Percentiles rank a stretch among this genome's conserved stretches.
phyloP scores from a whole-genome alignment of 2,329 filamentous ascomycete genomes.

The Ceratocystis cacaofunesta region DNA sequence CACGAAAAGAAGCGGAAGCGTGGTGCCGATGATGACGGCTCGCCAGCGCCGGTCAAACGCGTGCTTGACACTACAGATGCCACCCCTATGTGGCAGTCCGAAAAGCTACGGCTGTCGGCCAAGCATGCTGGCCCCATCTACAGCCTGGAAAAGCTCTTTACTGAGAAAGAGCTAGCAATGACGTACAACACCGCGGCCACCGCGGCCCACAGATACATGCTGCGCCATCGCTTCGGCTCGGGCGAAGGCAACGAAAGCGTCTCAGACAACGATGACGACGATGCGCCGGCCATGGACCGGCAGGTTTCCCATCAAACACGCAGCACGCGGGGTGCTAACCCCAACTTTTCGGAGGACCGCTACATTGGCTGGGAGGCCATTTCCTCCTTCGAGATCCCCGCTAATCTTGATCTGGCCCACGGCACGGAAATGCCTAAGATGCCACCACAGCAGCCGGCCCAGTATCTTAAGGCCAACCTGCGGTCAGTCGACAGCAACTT shows the following conservation, averaged over 20 bases:
- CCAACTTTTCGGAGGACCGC: constrained; percentile 43
- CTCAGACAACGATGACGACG: constrained; percentile 39
- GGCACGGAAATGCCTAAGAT: constrained; percentile 42
- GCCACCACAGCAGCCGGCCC: constrained; percentile 40
- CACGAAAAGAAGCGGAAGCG: constrained; percentile 50
- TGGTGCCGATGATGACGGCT: constrained; percentile 45
- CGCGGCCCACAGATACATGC: constrained; percentile 46
- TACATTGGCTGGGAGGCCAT: constrained; percentile 46
- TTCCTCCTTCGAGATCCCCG: constrained; percentile 42
- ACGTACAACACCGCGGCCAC: constrained; percentile 49
- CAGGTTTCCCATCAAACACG: constrained; percentile 49
- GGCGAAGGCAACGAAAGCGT: constrained; percentile 33
- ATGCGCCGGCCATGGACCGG: constrained; percentile 45
- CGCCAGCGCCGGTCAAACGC: constrained; percentile 42
- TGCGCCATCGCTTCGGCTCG: constrained; percentile 34
- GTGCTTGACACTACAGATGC: constrained; percentile 41
- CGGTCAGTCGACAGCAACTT: constrained; percentile 41
- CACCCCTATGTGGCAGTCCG: constrained; percentile 48
- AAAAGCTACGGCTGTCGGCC: constrained; percentile 38
- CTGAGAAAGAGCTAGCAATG: constrained; percentile 52
- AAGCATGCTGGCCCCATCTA: constrained; percentile 46
- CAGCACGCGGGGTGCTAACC: constrained; percentile 42
- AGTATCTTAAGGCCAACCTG: constrained; percentile 44
- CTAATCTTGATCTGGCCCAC: constrained; percentile 42
- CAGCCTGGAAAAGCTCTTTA: constrained; percentile 56